Percentiles rank a stretch among this genome's conserved stretches.
These are phyloP conservation scores for Lumnitzera racemosa DNA, from an alignment of 345 rosid genomes.

Conservation along the genomic window DNA sequence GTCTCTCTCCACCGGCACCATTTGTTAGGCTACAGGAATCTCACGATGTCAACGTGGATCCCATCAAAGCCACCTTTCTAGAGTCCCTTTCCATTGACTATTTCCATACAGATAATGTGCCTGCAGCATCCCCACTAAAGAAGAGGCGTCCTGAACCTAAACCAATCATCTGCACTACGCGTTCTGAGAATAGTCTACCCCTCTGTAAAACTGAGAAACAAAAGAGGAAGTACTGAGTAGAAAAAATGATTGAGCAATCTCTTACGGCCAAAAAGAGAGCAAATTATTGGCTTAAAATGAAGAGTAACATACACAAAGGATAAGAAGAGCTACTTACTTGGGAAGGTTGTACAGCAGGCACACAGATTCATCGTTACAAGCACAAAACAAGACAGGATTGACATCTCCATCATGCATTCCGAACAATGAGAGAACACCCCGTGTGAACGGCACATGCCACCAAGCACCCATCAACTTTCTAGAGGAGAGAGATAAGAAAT, in stretches of 20 bases:
- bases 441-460: neutral
- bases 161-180: conserved; percentile 24
- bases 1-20: no score
- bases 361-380: conserved; percentile 29
- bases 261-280: no score
- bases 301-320: neutral
- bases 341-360: conserved; percentile 36
- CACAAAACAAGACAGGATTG: conserved; percentile 39
- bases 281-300: neutral
- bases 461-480: no score
- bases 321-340: conserved; percentile 23
- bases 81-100: neutral
- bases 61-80: no score
- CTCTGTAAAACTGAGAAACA: conserved; percentile 28
- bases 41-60: no score
- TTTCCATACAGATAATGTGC: conserved; percentile 30
- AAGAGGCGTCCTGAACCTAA: conserved; percentile 32
- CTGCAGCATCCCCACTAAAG: conserved; percentile 48
- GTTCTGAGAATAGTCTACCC: conserved; percentile 36
- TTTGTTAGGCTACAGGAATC: no score
- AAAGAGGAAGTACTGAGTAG: neutral
- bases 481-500: no score
- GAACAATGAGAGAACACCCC: conserved; percentile 32
- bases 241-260: neutral
- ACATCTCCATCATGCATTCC: conserved; percentile 31